Conservation (phyloP, 2,329 filamentous ascomycete genomes). For the Teratosphaeria pseudoeucalypti region DNA sequence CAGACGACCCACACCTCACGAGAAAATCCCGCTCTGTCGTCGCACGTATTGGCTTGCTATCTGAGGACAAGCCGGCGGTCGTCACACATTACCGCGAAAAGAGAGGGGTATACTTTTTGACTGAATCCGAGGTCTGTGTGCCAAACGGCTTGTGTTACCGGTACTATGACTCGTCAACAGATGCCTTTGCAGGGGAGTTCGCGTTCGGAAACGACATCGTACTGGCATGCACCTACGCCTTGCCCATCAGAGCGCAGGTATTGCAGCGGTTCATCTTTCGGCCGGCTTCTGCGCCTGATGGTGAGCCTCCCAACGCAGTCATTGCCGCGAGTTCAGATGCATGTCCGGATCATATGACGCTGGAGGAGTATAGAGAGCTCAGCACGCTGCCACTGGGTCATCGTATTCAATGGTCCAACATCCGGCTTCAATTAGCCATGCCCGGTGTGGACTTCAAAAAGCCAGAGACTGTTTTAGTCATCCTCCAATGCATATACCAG, state of each 20-base stretch:
- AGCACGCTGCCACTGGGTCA: constrained; percentile 39
- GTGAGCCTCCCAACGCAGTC: constrained; percentile 11
- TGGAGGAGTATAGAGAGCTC: constrained; percentile 45
- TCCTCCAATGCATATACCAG: constrained; percentile 46
- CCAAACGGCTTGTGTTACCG: constrained; percentile 37
- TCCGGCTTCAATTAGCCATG: constrained; percentile 42
- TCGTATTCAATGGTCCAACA: constrained; percentile 37
- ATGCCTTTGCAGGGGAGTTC: constrained; percentile 1
- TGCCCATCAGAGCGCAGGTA: constrained; percentile 30
- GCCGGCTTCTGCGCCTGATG: constrained; percentile 11
- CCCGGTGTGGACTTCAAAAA: constrained; percentile 51
- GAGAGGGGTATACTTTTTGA: constrained; percentile 28
- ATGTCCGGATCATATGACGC: constrained; percentile 38
- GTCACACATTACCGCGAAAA: constrained; percentile 39
- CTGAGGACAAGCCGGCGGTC: constrained; percentile 37
- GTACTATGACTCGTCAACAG: constrained; percentile 36
- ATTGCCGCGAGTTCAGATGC: constrained; percentile 37
- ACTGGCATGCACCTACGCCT: constrained; percentile 24
- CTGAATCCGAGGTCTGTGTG: constrained; percentile 34
- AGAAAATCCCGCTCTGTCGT: neutral
- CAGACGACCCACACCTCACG: constrained; percentile 12
- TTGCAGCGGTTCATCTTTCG: constrained; percentile 24
- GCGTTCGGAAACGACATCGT: constrained; percentile 6
- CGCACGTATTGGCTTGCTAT: constrained; percentile 31
- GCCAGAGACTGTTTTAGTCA: constrained; percentile 38